Base-by-base conservation (phyloP, 495 filamentous ascomycete genomes). In the Tuber microsphaerosporum region DNA sequence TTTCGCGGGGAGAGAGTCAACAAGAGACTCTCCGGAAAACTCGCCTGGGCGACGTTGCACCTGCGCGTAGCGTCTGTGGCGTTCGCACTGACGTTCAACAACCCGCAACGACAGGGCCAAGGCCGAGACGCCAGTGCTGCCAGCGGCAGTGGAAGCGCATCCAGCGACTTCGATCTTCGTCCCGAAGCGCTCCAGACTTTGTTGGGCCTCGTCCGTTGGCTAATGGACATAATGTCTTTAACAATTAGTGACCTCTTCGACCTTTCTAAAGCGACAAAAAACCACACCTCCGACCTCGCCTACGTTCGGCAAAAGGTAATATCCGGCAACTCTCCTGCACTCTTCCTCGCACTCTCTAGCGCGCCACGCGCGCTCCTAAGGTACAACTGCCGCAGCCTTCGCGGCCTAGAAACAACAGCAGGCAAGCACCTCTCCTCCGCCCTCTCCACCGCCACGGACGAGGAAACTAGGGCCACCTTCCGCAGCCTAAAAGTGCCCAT, bases 241-340 rank as follows among this genome's bases (percentile, higher is more conserved):
- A 79, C 84, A 9, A 76, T 84, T 26, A 80, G 82, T 20, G 83
- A 84, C 61, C 74, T 84, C n/a, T 83, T 83, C 71, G 79, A 81
- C 20, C 76, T 84, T 9, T 74, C 79, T 0, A 81, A 82, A 31
- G 75, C 73, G 8, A 79, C 56, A 65, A 65, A 65, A 34, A 65
- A 65, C 26, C 56, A 17, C 26, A 71, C 69, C n/a, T 37, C 37
- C 26, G 17, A 20, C 45, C 31, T 73, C 43, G n/a, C 61, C 44
- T 22, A 16, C 61, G 43, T 56, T 43, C 48, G 16, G 22, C 9
- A 43, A 82, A 65, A 34, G 26, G 82, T 81, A 31, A 65, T 80
- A 44, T 76, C 82, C 75, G 78, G 75, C 31, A 84, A 84, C 75
- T 83, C 83, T 1, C 83, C 83, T 0, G 83, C 83, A 10, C 77